Base-by-base conservation (phyloP, 106 monocot genomes). In the Narthecium ossifragum region DNA sequence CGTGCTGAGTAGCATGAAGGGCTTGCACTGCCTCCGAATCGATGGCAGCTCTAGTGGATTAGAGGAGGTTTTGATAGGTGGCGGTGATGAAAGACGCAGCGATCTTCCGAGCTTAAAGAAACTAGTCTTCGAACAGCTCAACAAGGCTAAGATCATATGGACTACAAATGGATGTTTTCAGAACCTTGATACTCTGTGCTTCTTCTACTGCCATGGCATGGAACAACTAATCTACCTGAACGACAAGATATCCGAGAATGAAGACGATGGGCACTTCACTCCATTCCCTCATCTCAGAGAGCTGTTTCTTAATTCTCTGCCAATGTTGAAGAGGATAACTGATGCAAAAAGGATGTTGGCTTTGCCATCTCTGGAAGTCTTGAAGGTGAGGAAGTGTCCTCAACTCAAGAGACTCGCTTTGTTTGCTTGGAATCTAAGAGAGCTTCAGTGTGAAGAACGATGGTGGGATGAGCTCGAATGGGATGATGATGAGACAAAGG, bases 71-170 rank as follows among this genome's bases (percentile, higher is more conserved):
- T 3, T 49, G 9, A 49, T 49, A 20, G 20, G 18, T 49, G 5
- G 36, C 10, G 36, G 36, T 36, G 49, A 9, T 9, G 18, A 22
- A 8, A 22, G 23, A 22, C 3, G 49, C n/a, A 46, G 17, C 9
- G 23, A n/a, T 24, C 23, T 49, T n/a, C 49, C 49, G 21, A 49
- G 1, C 8, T 9, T 49, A 24, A 9, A 49, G 22, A 49, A 3
- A 20, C 49, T 49, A 6, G 9, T 1, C 9, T 23, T 49, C 0
- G 5, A 22, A 8, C 9, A 8, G 20, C 49, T 49, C 9, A 2
- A 9, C 18, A 49, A 22, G 20, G 49, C 49, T 49, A 49, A 49
- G 49, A 49, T 49, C 18, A 20, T 49, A 8, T 49, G 49, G 49
- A 20, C n/a, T n/a, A n/a, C 18, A 9, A 9, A 23, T 1, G 49